A percentile compares a stretch with the other conserved stretches of the same genome.
Evolutionary conservation across 2,329 filamentous ascomycete species (phyloP).

Genomic region (Penicillium palitans): DNA sequence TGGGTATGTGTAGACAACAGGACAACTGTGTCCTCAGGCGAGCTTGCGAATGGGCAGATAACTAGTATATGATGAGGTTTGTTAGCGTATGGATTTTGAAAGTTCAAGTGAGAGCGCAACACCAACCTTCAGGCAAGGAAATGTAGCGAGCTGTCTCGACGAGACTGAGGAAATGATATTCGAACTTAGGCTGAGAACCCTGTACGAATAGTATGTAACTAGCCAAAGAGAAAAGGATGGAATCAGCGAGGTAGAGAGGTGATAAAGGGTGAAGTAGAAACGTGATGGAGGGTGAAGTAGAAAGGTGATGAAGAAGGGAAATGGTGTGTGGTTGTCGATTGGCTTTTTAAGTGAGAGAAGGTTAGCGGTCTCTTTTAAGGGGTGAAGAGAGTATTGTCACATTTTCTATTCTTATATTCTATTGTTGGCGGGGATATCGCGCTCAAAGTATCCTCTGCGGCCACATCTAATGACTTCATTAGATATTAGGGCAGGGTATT

Average conservation of each 20-base stretch:
- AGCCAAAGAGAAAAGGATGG: accelerated
- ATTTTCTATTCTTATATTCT: background rate
- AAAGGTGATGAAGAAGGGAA: background rate
- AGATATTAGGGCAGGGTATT: background rate
- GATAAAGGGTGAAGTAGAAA: background rate
- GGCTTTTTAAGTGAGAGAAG: background rate
- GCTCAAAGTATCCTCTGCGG: background rate
- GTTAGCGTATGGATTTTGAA: background rate
- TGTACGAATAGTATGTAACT: background rate
- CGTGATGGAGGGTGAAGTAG: background rate
- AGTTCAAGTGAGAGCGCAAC: background rate
- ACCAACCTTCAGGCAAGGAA: background rate
- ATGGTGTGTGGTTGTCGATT: background rate
- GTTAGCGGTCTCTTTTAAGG: too few relatives aligned
- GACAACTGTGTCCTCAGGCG: background rate
- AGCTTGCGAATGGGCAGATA: background rate
- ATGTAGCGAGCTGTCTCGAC: background rate
- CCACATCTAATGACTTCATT: background rate
- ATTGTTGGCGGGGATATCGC: too few relatives aligned
- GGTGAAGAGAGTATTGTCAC: too few relatives aligned
- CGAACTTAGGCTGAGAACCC: background rate
- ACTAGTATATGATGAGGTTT: background rate
- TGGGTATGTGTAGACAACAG: background rate
- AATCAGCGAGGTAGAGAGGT: background rate
- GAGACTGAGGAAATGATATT: background rate